Evolutionary conservation across 2,329 filamentous ascomycete genomes (phyloP).

Genomic region (Aureobasidium melanogenum): DNA sequence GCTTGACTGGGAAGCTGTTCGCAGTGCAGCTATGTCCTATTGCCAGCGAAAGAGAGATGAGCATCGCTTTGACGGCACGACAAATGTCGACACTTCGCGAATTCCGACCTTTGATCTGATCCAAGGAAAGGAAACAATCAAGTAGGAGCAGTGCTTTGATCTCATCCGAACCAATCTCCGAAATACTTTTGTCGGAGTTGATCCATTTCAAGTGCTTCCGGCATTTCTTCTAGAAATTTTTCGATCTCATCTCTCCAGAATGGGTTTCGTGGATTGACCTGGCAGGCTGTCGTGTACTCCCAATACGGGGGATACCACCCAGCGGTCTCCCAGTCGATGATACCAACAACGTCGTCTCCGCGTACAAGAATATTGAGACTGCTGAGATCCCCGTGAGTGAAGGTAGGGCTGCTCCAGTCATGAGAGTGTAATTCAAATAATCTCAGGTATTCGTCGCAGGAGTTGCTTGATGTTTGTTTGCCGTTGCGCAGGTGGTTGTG

Average conservation of each 20-base stretch:
- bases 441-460: background rate
- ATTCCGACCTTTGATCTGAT: background rate
- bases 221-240: slow-evolving; percentile 31
- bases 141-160: background rate
- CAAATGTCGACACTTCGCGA: background rate
- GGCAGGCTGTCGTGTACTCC: slow-evolving; percentile 34
- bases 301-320: slow-evolving; percentile 43
- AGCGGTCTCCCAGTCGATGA: slow-evolving; percentile 40
- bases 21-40: background rate
- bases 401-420: slow-evolving; percentile 30
- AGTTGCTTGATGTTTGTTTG: background rate
- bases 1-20: background rate
- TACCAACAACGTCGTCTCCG: slow-evolving; percentile 35
- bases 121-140: background rate
- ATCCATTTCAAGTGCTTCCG: slow-evolving; percentile 35
- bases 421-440: background rate
- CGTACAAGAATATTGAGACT: slow-evolving; percentile 35
- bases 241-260: slow-evolving; percentile 27
- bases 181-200: slow-evolving; percentile 21
- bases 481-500: background rate
- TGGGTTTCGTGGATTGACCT: slow-evolving; percentile 33
- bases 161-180: background rate
- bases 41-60: background rate
- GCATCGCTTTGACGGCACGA: background rate
- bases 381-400: slow-evolving; percentile 46